Evolutionary conservation across 106 monocot genomes (phyloP), one percentile per base, ranked within the genome.

Genomic region (Dactylorhiza incarnata): DNA sequence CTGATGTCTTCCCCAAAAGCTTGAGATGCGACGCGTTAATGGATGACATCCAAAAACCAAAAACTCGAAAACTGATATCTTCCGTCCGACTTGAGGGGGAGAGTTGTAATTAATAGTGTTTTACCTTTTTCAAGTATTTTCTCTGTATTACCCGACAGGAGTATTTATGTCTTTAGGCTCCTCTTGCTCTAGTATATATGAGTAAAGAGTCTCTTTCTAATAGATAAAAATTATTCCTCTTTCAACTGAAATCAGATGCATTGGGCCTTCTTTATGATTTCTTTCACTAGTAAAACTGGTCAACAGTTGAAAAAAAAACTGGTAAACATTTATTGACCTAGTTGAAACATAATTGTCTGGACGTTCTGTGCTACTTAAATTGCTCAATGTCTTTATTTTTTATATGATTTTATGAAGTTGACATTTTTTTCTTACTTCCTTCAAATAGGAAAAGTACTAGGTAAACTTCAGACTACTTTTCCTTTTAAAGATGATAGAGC

Each of bases 381-480:
- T 69, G 4, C 44, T 69, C 45, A 46, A 17, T n/a, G 44, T 4
- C 9, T 15, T 46, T 69, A 14, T n/a, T 69, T 37, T 66, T 45
- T 45, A 45, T 44, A 44, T 44, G 45, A 4, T 17, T 69, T 46
- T 46, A 69, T 6, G 29, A 26, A 65, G 65, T 29, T 69, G 45
- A 46, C 24, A 24, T 46, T 45, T 37, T 69, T 69, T 45, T 46
- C 69, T 69, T 72, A 48, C 49, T 76, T 7, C 2, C 70, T 17
- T 7, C 56, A 24, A 68, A 79, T 78, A 99, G 97, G 91, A 59
- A 89, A 78, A 83, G 86, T 89, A 46, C 86, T 99, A 69, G 97
- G 91, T 19, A 94, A 84, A 77, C 23, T 89, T 77, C 96, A 90
- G 75, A 68, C 84, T 48, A 17, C 53, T 15, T 9, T 44, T 13